These are phyloP conservation scores for Neurospora pannonica DNA, from an alignment of 495 filamentous ascomycete species.

Conservation along the genomic window DNA sequence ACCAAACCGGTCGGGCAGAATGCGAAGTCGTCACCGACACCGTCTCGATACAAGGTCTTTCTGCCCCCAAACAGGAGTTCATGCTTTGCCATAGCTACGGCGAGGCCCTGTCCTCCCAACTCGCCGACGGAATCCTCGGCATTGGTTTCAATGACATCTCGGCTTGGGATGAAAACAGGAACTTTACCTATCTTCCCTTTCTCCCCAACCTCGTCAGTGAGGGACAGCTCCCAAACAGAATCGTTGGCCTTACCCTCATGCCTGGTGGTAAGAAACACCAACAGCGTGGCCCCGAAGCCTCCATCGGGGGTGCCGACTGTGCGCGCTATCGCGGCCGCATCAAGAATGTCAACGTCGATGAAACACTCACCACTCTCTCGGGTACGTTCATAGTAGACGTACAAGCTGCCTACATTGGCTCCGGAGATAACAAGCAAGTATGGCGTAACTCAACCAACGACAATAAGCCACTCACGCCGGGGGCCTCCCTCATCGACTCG, in stretches of 20 bases:
- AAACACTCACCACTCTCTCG: conserved; percentile 1
- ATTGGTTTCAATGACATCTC: conserved; percentile 8
- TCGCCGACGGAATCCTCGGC: conserved; percentile 26
- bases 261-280: conserved; percentile 2
- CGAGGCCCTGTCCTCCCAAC: conserved; percentile 9
- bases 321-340: conserved; percentile 14
- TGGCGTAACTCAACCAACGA: conserved; percentile 4
- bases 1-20: conserved; percentile 8
- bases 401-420: conserved; percentile 4
- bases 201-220: conserved; percentile 3
- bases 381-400: conserved; percentile 11
- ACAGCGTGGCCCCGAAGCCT: conserved; percentile 17
- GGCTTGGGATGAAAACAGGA: background rate
- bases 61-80: conserved; percentile 12
- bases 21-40: conserved; percentile 18
- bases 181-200: conserved; percentile 1
- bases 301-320: conserved; percentile 23
- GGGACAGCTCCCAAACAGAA: conserved; percentile 9
- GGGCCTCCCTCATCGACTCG: conserved; percentile 14
- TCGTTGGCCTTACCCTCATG: conserved; percentile 15
- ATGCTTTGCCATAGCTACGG: conserved; percentile 15
- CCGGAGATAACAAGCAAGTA: background rate
- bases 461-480: background rate
- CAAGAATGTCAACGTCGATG: conserved; percentile 10
- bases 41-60: conserved; percentile 15